Base-by-base conservation (phyloP, 1,284 basidiomycete species). In the Apiotrichum sp. region DNA sequence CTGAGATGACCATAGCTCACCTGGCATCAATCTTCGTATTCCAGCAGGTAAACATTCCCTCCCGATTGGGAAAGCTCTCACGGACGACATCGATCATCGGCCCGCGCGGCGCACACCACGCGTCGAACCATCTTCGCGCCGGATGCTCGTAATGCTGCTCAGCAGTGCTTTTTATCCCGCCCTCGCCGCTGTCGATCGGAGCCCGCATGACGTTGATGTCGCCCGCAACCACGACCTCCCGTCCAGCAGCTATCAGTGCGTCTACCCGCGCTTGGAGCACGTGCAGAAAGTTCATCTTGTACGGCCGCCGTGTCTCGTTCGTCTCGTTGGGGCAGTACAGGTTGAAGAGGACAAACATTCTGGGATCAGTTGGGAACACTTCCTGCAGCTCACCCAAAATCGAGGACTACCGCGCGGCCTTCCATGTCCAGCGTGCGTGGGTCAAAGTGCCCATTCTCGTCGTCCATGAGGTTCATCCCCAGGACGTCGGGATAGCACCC, bases 341-440 rank as follows among this genome's bases (percentile, higher is more conserved):
- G 71, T 97, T 98, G 81, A 98, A 88, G 44, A 98, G 83, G n/a
- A 98, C 90, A 71, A 98, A 98, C 31, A 98, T 77, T 3, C 92
- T 76, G 55, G 63, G 87, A 84, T 41, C 40, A 41, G 40, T 2
- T 90, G 51, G 47, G 13, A 29, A 29, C 29, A 3, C 29, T 29
- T 29, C 29, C 33, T 7, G 22, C 2, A 3, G 64, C 72, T 64
- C 56, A 75, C 74, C 75, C 75, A 56, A 74, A 76, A 62, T 77
- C 74, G 55, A 67, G 68, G 1, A 75, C 73, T 3, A 77, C 72
- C 13, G 74, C 69, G 49, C 75, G 56, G 0, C 75, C 75, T 49
- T 77, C 75, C 63, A 69, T 69, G 59, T 77, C 75, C 55, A 77
- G 55, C 42, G 54, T 62, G 48, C 68, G 72, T 4, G 64, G 57